These are phyloP conservation scores for Kuraishia ogatae DNA, from an alignment of 805 yeast genomes.

Conservation along the genomic window DNA sequence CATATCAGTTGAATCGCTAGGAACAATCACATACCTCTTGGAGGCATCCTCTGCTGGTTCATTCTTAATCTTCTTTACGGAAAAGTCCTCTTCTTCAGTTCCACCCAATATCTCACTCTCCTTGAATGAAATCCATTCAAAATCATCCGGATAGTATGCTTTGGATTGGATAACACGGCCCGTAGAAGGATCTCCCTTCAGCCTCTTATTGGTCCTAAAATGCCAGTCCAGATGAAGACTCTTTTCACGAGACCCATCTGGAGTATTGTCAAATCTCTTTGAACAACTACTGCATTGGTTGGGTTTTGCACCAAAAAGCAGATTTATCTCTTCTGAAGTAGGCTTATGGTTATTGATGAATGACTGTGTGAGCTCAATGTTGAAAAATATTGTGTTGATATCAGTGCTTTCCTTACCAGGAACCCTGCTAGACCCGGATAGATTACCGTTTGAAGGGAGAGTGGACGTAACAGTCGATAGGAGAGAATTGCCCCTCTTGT, in stretches of 20 bases:
- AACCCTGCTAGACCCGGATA: neutral
- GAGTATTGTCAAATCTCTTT: conserved; percentile 62
- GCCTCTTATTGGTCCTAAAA: conserved; percentile 78
- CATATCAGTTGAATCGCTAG: conserved; percentile 52
- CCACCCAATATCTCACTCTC: conserved; percentile 53
- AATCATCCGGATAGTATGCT: conserved; percentile 71
- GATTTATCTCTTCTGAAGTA: conserved; percentile 21
- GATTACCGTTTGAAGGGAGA: neutral
- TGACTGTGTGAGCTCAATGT: conserved; percentile 4
- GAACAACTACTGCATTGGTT: conserved; percentile 89
- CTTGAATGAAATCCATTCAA: conserved; percentile 64
- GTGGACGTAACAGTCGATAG: neutral
- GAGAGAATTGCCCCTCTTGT: neutral
- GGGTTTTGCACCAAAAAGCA: conserved; percentile 51
- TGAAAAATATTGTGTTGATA: neutral
- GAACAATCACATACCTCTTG: conserved; percentile 52
- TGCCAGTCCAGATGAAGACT: conserved; percentile 92
- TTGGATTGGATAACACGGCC: conserved; percentile 58
- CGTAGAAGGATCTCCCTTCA: conserved; percentile 35
- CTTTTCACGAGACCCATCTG: conserved; percentile 41
- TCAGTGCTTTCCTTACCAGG: neutral
- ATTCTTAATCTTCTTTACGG: conserved; percentile 7
- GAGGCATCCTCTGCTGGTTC: conserved; percentile 23
- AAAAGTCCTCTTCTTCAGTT: conserved; percentile 9
- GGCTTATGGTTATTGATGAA: conserved; percentile 30